Evolutionary conservation across 768 basidiomycete species (phyloP).

Genomic region (Pleurotus sapidus): DNA sequence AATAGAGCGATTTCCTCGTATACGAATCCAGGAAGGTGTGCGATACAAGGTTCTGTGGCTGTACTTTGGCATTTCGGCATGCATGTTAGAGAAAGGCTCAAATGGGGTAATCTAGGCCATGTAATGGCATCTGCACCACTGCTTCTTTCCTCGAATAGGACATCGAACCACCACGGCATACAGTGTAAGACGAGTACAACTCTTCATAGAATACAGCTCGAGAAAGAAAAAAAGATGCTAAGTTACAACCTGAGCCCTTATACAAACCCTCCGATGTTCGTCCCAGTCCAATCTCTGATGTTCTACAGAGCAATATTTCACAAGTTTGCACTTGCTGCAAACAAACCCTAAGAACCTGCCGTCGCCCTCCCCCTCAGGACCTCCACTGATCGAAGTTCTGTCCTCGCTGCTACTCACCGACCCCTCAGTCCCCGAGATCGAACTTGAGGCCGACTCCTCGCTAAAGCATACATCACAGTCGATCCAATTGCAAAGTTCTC

Average conservation of each 20-base stretch:
- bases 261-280: conserved; percentile 71
- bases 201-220: too few relatives aligned
- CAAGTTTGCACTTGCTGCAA: conserved; percentile 76
- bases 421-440: conserved; percentile 36
- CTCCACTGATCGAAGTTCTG: conserved; percentile 15
- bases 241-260: conserved; percentile 13
- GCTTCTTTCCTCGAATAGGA: too few relatives aligned
- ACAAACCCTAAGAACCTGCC: conserved; percentile 46
- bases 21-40: too few relatives aligned
- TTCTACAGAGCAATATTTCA: conserved; percentile 74
- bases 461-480: conserved; percentile 65
- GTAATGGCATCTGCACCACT: too few relatives aligned
- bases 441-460: conserved; percentile 30
- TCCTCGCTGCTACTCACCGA: conserved; percentile 38
- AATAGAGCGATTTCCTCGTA: too few relatives aligned
- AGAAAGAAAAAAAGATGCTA: too few relatives aligned
- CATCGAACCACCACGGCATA: too few relatives aligned
- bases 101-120: too few relatives aligned
- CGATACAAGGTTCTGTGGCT: too few relatives aligned
- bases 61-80: too few relatives aligned
- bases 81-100: too few relatives aligned
- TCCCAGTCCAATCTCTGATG: conserved; percentile 79
- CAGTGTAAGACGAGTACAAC: too few relatives aligned
- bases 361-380: conserved; percentile 23
- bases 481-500: conserved; percentile 83